phyloP scores from a whole-genome alignment of 139 green algal species.

The Asterochloris erici region DNA sequence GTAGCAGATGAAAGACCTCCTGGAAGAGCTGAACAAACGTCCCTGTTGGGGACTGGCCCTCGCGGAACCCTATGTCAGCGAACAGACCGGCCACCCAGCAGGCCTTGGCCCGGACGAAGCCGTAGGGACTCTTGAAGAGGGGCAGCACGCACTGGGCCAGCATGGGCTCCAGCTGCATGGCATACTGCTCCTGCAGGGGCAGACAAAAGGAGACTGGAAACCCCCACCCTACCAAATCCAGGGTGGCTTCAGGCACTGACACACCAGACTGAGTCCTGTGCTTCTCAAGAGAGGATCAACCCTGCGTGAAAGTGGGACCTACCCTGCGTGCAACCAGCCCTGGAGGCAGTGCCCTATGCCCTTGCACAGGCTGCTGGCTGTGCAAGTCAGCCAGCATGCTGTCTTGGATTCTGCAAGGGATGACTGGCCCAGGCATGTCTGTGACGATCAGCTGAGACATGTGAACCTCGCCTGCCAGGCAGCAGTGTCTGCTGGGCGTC shows the following conservation, averaged over 20 bases:
- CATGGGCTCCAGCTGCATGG: constrained; percentile 79
- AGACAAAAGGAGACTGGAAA: not conserved
- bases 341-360: no score
- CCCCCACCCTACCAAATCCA: no score
- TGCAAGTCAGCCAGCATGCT: no score
- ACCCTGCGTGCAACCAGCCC: no score
- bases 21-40: constrained; percentile 75
- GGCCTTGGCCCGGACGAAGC: constrained; percentile 88
- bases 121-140: constrained; percentile 55
- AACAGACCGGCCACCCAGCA: constrained; percentile 84
- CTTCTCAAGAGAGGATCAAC: not conserved
- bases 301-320: no score
- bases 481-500: no score
- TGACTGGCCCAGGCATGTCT: no score
- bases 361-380: no score
- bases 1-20: constrained; percentile 48
- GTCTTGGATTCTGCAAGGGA: no score
- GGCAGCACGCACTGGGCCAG: constrained; percentile 75
- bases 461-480: no score
- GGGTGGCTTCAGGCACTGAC: not conserved
- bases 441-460: no score
- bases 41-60: constrained; percentile 45
- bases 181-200: constrained; percentile 70
- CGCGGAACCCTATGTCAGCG: constrained; percentile 72
- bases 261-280: not conserved